Evolutionary conservation across 192 early-diverging fungal genomes (phyloP), one percentile per base, ranked within the genome.

Genomic region (Umbelopsis isabellina): DNA sequence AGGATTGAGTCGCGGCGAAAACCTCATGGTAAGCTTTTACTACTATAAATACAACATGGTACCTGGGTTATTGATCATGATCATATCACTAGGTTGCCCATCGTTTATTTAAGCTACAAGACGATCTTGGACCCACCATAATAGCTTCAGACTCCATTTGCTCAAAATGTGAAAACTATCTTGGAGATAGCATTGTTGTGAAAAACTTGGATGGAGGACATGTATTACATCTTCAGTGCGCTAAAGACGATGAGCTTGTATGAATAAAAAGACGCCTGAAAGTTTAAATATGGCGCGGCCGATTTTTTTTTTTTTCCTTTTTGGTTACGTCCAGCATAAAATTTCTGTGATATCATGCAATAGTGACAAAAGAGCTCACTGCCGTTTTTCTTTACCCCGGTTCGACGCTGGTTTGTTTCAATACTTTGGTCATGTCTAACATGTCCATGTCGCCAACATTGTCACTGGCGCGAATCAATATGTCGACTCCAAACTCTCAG

Each of bases 1-100:
- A 35, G 84, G 82, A 0, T 53, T 87, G 21, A 76, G 79, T 27
- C 79, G 80, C 18, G 86, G 84, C 30, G 82, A 87, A 61, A 87
- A 87, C 46, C 10, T 73, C 8, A 72, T 76, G 73, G 82, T 80
- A 74, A 33, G 53, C 37, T 41, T 41, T 41, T 41, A 10, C 5
- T 41, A 41, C 7, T 41, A 1, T 6, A 9, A 41, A 41, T 41
- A 41, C 37, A 41, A 30, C 10, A 41, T 4, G 6, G 37, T 5
- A 4, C 7, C 6, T 41, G 1, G 7, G 6, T 6, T 41, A 41
- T 41, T 41, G 6, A 41, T 41, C 6, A 6, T 41, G 5, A 41
- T 41, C 37, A 41, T 4, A 4, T 41, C 37, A 9, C 10, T 5
- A 82, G 74, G 76, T 81, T 25, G 77, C 75, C 35, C 71, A 72